phyloP scores from a whole-genome alignment of 2,329 filamentous ascomycete genomes.

The Fusarium multiceps region DNA sequence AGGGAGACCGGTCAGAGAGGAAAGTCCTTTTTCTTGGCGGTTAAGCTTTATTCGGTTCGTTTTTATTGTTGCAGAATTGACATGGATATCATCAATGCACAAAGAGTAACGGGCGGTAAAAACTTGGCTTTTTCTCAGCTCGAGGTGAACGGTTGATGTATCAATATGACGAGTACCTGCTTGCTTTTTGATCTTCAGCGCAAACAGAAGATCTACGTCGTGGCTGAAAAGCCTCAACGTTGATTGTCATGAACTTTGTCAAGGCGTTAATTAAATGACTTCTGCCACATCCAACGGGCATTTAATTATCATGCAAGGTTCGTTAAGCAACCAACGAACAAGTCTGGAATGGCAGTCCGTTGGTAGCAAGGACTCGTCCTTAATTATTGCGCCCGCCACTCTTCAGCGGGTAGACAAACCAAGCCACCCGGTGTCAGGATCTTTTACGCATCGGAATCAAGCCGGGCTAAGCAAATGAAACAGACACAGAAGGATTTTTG shows the following conservation, averaged over 20 bases:
- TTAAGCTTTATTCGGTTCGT: background rate
- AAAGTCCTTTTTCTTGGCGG: background rate
- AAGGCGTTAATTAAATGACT: background rate
- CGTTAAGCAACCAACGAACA: background rate
- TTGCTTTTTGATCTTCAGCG: background rate
- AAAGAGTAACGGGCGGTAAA: background rate
- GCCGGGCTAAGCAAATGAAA: conserved; percentile 2
- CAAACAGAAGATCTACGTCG: background rate
- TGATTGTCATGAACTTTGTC: background rate
- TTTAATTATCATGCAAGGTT: background rate
- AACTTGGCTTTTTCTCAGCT: background rate
- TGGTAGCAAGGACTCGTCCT: no score
- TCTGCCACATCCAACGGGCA: background rate
- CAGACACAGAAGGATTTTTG: background rate
- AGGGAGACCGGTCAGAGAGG: background rate
- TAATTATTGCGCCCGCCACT: background rate
- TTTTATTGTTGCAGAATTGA: background rate
- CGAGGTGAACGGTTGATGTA: background rate
- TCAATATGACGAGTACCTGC: background rate
- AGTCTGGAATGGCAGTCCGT: background rate
- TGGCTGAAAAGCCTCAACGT: background rate
- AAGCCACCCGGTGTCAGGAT: conserved; percentile 15
- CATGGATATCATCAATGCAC: background rate
- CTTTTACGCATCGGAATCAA: background rate
- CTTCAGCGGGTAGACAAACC: background rate